phyloP scores from a whole-genome alignment of 306 rosid species.

The Prunus mume region DNA sequence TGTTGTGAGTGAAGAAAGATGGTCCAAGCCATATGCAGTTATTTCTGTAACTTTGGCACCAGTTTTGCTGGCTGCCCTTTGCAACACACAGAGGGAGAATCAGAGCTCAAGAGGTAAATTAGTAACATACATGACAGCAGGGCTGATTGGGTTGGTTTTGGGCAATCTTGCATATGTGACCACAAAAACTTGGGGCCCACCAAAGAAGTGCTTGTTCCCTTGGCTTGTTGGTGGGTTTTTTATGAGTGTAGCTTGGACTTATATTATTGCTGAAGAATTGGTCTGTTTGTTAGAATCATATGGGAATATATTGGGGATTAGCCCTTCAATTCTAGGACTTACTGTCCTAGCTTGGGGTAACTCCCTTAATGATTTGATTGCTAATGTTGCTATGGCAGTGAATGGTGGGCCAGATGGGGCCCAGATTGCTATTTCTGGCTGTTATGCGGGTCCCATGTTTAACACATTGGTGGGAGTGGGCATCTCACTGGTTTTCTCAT shows the following conservation, averaged over 20 bases:
- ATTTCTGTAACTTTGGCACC: constrained; percentile 71
- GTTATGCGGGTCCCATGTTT: constrained; percentile 81
- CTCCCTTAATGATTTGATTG: constrained; percentile 72
- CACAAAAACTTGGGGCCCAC: constrained; percentile 52
- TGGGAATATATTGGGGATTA: constrained; percentile 64
- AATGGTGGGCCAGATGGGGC: constrained; percentile 72
- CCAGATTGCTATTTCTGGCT: constrained; percentile 76
- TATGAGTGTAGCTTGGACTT: constrained; percentile 85
- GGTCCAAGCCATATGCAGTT: constrained; percentile 75
- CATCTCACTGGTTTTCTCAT: constrained; percentile 46
- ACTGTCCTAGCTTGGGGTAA: constrained; percentile 96
- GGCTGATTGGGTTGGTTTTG: constrained; percentile 48
- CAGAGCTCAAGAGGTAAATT: constrained; percentile 18
- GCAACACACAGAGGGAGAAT: constrained; percentile 36
- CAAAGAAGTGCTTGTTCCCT: constrained; percentile 51
- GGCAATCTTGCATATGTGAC: constrained; percentile 50
- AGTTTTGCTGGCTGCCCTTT: constrained; percentile 44
- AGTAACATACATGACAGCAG: constrained; percentile 31
- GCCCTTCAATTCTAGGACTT: constrained; percentile 75
- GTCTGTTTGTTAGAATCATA: constrained; percentile 60
- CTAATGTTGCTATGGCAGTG: constrained; percentile 68
- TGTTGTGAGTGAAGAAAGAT: constrained; percentile 55
- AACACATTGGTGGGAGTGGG: constrained; percentile 72
- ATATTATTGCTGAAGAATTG: constrained; percentile 63
- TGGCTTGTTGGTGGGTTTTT: constrained; percentile 71